A percentile compares a stretch with the other conserved stretches of the same genome.
These are phyloP conservation scores for Talaromyces thailandensis DNA, from an alignment of 495 filamentous ascomycete genomes.

Conservation along the genomic window DNA sequence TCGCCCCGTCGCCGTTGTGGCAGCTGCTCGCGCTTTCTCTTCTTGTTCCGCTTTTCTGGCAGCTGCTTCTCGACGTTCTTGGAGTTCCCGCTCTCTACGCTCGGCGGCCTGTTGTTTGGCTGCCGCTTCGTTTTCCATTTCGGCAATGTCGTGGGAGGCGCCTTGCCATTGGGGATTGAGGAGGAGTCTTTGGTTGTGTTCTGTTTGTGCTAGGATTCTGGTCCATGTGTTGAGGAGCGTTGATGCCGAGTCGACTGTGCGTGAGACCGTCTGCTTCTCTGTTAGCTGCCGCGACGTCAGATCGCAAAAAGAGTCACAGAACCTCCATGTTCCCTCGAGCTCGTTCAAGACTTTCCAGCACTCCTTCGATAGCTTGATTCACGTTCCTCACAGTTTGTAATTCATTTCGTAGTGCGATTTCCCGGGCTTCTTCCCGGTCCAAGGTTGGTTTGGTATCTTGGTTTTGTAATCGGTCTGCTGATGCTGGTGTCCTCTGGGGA, in stretches of 20 bases:
- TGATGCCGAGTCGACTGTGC: slow-evolving; percentile 79
- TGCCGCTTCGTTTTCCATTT: slow-evolving; percentile 69
- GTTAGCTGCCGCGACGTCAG: not conserved
- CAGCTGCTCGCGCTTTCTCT: slow-evolving; percentile 41
- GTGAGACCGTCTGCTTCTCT: slow-evolving; percentile 62
- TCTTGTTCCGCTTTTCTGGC: slow-evolving; percentile 64
- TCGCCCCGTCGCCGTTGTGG: slow-evolving; percentile 38
- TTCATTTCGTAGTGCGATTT: slow-evolving; percentile 66
- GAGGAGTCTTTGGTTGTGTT: slow-evolving; percentile 90
- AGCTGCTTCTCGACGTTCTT: slow-evolving; percentile 64
- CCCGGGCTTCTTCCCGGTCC: slow-evolving; percentile 60
- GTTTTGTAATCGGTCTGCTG: slow-evolving; percentile 26
- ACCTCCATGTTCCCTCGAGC: slow-evolving; percentile 91
- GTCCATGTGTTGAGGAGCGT: slow-evolving; percentile 95
- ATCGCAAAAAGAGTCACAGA: slow-evolving; percentile 16
- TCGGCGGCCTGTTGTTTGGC: slow-evolving; percentile 65
- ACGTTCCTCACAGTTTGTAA: slow-evolving; percentile 74
- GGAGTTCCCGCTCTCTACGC: slow-evolving; percentile 63
- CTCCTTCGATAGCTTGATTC: slow-evolving; percentile 77
- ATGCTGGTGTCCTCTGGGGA: slow-evolving; percentile 11
- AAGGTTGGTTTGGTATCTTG: slow-evolving; percentile 47
- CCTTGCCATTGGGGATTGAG: slow-evolving; percentile 87
- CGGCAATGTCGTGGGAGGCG: slow-evolving; percentile 70
- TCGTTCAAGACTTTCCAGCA: slow-evolving; percentile 68
- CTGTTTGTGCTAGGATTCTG: slow-evolving; percentile 88